A percentile compares a stretch with the other conserved stretches of the same genome.
Conservation (phyloP, 2,329 filamentous ascomycete genomes). For the Alternaria conjuncta region DNA sequence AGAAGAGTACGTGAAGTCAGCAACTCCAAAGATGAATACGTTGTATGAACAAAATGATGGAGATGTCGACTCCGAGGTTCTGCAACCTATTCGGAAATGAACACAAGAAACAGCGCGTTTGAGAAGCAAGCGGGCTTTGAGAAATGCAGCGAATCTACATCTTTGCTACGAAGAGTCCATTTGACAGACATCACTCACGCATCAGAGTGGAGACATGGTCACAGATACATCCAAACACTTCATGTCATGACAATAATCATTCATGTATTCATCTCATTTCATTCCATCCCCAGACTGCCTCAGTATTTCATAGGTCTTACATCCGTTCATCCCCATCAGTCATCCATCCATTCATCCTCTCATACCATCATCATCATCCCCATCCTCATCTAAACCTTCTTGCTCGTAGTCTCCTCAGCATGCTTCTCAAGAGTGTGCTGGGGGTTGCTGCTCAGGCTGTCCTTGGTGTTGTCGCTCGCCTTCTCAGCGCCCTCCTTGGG, state of each 20-base stretch:
- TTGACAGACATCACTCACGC: not conserved
- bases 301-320: not conserved
- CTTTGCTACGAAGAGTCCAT: rapidly evolving
- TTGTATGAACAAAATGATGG: not conserved
- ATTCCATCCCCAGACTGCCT: not conserved
- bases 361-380: no score
- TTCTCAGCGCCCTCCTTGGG: conserved; percentile 56
- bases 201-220: not conserved
- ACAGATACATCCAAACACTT: not conserved
- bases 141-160: not conserved
- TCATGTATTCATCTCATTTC: not conserved
- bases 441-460: conserved; percentile 65
- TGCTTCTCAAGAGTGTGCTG: conserved; percentile 67
- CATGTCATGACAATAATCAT: not conserved
- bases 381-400: conserved; percentile 47
- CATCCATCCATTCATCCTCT: no score
- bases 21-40: not conserved
- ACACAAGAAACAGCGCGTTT: not conserved
- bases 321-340: no score
- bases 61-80: not conserved
- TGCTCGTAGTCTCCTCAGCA: conserved; percentile 66
- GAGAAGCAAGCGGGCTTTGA: not conserved
- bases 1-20: not conserved
- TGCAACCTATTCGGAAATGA: rapidly evolving
- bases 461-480: conserved; percentile 56